Conservation (phyloP, 495 filamentous ascomycete genomes). For the Neurospora discreta region DNA sequence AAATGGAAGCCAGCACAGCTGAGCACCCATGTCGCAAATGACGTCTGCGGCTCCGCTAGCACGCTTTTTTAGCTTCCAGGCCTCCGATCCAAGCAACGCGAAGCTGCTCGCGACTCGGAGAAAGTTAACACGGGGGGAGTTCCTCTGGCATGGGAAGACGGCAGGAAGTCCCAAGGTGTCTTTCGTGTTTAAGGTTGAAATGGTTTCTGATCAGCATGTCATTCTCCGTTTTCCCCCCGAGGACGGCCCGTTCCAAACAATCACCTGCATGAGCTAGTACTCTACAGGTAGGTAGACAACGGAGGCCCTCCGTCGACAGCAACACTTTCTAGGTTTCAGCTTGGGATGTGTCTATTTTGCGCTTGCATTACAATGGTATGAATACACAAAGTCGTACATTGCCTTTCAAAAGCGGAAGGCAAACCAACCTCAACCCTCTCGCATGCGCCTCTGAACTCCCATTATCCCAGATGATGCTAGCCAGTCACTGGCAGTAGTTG, state of each 20-base stretch:
- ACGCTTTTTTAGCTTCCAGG: not conserved
- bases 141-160: not conserved
- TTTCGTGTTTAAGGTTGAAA: not conserved
- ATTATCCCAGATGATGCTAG: not conserved
- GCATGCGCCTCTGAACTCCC: not conserved
- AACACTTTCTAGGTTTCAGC: not conserved
- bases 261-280: not conserved
- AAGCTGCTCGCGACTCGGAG: not conserved
- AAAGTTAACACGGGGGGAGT: not conserved
- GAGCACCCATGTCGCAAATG: constrained; percentile 14
- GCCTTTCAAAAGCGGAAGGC: not conserved
- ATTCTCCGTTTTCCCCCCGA: not conserved
- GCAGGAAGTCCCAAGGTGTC: not conserved
- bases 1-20: not conserved
- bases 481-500: not conserved
- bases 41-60: constrained; percentile 19
- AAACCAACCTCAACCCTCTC: not conserved
- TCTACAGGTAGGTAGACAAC: not conserved
- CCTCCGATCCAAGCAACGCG: not conserved
- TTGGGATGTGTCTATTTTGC: constrained; percentile 2
- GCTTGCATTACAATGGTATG: constrained; percentile 7
- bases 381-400: constrained; percentile 11
- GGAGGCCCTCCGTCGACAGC: not conserved
- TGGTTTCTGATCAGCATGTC: not conserved
- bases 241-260: not conserved